Evolutionary conservation across 225 moss, liverwort and hornwort species (phyloP), one percentile per base, ranked within the genome.

Genomic region (Asterella californica): DNA sequence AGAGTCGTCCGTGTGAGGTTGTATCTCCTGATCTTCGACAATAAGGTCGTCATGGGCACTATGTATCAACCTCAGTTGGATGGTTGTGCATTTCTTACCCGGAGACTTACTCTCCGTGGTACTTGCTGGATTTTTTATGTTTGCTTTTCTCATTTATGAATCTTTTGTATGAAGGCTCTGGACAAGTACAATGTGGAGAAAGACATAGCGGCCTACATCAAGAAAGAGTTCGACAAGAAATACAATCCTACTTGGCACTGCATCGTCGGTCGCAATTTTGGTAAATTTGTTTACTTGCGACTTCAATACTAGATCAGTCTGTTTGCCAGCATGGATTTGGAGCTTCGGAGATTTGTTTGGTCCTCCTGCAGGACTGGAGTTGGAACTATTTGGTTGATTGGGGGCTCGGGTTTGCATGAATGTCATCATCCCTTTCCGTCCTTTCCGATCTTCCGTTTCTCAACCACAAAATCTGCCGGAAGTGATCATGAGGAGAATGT

Each of bases 171-270:
- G 90, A 90, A 96, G 96, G 96, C 96, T 46, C 87, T 96, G 81
- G 91, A 94, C 87, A 92, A 87, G 81, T 91, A 94, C 83, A 92
- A 88, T 78, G 96, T 96, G 89, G 96, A 96, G 89, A 96, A 94
- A 85, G 96, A 96, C 81, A 96, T 96, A 83, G 96, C 96, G 80
- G 94, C 96, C 76, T 94, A 92, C 84, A 96, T 96, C 83, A 96
- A 96, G 83, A 96, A 94, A 85, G 96, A 94, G 87, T 96, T 96
- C 78, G 96, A 96, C 88, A 96, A 94, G 88, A 96, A 94, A 86
- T 96, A 92, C 79, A 96, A 91, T 47, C 96, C 96, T 70, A 96
- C 96, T 61, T 96, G 96, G 96, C 96, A 96, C 78, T 96, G 96
- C 88, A 92, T 96, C 67, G 96, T 96, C 76, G 96, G 96, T 60